Conservation (phyloP, 2,329 filamentous ascomycete genomes). For the Penicillium sp. region DNA sequence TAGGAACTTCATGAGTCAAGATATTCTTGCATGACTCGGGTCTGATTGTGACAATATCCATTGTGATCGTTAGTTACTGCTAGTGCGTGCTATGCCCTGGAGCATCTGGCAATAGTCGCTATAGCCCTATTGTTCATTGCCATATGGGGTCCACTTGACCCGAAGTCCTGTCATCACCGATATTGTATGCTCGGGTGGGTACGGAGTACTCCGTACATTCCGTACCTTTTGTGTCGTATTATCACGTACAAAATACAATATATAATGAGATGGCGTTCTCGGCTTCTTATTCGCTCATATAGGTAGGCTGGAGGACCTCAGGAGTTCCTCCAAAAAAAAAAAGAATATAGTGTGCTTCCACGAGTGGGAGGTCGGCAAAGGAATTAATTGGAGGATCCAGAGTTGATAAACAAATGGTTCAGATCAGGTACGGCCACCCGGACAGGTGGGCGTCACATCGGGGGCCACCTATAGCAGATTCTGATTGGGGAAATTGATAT, state of each 20-base stretch:
- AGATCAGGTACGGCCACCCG: not conserved
- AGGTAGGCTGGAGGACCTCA: not conserved
- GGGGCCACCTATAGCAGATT: not conserved
- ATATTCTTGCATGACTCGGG: not conserved
- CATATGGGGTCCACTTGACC: not conserved
- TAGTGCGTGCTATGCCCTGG: not conserved
- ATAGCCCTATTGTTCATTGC: not conserved
- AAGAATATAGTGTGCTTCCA: not conserved
- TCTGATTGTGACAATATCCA: not conserved
- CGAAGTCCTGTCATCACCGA: not conserved
- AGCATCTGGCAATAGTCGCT: not conserved
- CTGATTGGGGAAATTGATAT: not conserved
- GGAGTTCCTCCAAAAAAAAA: not conserved
- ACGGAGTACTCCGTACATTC: not conserved
- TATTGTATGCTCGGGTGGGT: not conserved
- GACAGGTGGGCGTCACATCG: not conserved
- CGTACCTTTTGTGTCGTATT: not conserved
- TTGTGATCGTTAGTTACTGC: constrained; percentile 5
- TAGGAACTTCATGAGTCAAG: not conserved
- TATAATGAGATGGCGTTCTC: not conserved
- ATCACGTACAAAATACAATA: not conserved
- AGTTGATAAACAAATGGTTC: not conserved
- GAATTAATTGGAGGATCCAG: constrained; percentile 3
- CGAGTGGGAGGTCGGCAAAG: not conserved
- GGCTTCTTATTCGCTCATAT: not conserved